Evolutionary conservation across 148 eudicot species (phyloP), one percentile per base, ranked within the genome.

Genomic region (Mesembryanthemum crystallinum): DNA sequence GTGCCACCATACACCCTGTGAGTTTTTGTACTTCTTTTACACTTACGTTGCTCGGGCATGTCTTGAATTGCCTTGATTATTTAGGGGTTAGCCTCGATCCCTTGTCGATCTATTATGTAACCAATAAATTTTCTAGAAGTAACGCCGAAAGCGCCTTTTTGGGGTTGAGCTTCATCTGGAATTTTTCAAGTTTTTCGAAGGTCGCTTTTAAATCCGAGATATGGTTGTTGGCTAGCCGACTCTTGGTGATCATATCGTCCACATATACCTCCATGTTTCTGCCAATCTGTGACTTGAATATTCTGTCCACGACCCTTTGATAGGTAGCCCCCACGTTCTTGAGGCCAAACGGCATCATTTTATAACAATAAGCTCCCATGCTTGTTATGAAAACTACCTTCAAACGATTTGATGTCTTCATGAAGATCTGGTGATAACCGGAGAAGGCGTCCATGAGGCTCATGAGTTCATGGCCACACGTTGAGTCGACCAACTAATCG

Each of bases 251-350:
- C 75, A 62, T 62, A 37, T 77, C 70, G 24, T 71, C 62, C 1
- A 70, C n/a, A 24, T 77, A 77, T 4, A 23, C 75, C 68, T 71
- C 80, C 33, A 61, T 13, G 4, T 45, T 64, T 7, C 32, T 15
- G 0, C 75, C 51, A 1, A 47, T 21, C 12, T 60, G 60, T 0
- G 5, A 32, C 0, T 32, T 3, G 20, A 77, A 70, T 2, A 69
- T 4, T 17, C 30, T 62, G 7, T 70, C 49, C 4, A 77, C 17
- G 5, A 70, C 0, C 1, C 51, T 0, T 1, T 77, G 63, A 15
- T 43, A 62, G 0, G 70, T 70, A 0, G 37, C 70, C 15, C 35
- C 49, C 2, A 12, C 69, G 32, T 47, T 70, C 9, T 70, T 77
- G 0, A 77, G 23, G 0, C 75, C 33, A 6, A 77, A 71, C 1